Percentiles rank a stretch among this genome's conserved stretches.
phyloP scores from a whole-genome alignment of 768 basidiomycete genomes.

The Leccinum fibrillosum region DNA sequence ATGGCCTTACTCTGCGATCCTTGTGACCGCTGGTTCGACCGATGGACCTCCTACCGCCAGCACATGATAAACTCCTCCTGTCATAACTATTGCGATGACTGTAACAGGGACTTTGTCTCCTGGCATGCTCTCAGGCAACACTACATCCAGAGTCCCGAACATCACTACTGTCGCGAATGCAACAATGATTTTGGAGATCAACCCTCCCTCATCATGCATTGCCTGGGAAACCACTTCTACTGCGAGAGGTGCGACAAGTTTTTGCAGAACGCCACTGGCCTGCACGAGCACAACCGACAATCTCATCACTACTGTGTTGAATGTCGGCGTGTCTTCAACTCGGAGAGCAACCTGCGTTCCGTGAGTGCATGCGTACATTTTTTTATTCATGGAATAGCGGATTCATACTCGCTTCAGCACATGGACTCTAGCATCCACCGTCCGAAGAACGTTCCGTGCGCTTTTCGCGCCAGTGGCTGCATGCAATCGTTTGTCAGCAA shows the following conservation, averaged over 20 bases:
- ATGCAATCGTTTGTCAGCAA: constrained; percentile 44
- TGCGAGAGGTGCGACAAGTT: constrained; percentile 42
- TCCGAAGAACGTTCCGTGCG: constrained; percentile 36
- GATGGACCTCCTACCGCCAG: constrained; percentile 27
- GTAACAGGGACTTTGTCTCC: constrained; percentile 44
- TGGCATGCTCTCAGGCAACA: constrained; percentile 43
- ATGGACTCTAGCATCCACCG: constrained; percentile 51
- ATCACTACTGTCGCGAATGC: constrained; percentile 54
- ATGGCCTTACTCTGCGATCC: constrained; percentile 28
- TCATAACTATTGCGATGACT: constrained; percentile 47
- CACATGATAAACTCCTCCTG: constrained; percentile 34
- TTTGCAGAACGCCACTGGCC: constrained; percentile 37
- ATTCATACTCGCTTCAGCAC: constrained; percentile 35
- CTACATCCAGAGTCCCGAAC: constrained; percentile 46
- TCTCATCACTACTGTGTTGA: constrained; percentile 39
- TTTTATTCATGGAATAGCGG: background rate
- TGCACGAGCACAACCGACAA: constrained; percentile 50
- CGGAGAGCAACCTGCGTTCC: constrained; percentile 14
- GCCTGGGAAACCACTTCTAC: constrained; percentile 36
- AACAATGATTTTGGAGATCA: constrained; percentile 37
- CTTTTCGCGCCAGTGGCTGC: constrained; percentile 40
- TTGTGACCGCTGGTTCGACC: constrained; percentile 39
- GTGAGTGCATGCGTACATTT: constrained; percentile 3
- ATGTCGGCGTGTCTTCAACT: constrained; percentile 43
- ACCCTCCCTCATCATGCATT: constrained; percentile 39